phyloP scores from a whole-genome alignment of 164 flowering plant genomes.

The Chloranthus sessilifolius region DNA sequence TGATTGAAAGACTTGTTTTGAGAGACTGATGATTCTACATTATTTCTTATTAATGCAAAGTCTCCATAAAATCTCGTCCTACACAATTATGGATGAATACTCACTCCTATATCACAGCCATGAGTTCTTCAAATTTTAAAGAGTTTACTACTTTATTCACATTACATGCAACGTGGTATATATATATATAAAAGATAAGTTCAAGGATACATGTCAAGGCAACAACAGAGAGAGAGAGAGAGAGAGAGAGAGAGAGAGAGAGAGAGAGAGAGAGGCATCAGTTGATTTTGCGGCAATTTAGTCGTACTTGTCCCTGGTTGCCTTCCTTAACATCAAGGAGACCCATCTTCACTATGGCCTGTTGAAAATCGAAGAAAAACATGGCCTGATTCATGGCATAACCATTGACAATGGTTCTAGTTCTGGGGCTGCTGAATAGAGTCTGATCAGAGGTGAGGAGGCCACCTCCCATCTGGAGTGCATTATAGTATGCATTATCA shows the following conservation, averaged over 20 bases:
- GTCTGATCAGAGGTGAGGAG: conserved; percentile 78
- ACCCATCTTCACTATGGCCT: conserved; percentile 80
- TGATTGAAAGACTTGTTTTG: too few species aligned
- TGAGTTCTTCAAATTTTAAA: too few species aligned
- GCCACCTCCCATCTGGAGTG: conserved; percentile 38
- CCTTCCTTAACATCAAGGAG: conserved; percentile 67
- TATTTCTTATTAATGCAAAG: too few species aligned
- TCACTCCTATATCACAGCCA: too few species aligned
- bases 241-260: background rate
- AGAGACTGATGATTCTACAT: too few species aligned
- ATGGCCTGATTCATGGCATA: conserved; percentile 68
- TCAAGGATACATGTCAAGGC: too few species aligned
- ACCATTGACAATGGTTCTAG: conserved; percentile 45
- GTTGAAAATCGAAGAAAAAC: conserved; percentile 76
- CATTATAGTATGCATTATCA: conserved; percentile 58
- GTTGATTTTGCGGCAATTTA: conserved; percentile 53
- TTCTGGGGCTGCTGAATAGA: conserved; percentile 31
- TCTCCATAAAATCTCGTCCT: too few species aligned
- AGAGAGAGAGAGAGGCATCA: conserved; percentile 5
- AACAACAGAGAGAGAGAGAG: background rate
- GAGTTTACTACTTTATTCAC: too few species aligned
- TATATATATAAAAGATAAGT: too few species aligned
- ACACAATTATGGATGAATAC: too few species aligned
- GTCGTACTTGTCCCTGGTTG: conserved; percentile 59
- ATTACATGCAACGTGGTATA: too few species aligned